phyloP scores from a whole-genome alignment of 371 early-diverging fungal genomes.

The Rhizopus microsporus region DNA sequence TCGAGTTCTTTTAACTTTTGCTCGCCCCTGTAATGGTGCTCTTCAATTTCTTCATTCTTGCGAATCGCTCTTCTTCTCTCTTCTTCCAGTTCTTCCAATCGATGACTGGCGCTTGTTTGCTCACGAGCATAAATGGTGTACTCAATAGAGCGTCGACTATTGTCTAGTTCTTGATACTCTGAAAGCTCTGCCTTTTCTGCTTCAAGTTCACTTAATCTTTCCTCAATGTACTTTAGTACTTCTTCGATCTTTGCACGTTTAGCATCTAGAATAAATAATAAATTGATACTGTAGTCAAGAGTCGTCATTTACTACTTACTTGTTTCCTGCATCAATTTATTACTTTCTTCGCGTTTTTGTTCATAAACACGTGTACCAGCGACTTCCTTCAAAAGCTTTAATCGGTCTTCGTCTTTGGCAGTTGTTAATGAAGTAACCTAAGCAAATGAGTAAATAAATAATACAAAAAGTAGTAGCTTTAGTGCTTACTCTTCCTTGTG shows the following conservation, averaged over 20 bases:
- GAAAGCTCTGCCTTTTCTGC: conserved; percentile 92
- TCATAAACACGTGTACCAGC: conserved; percentile 99
- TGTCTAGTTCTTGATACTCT: conserved; percentile 84
- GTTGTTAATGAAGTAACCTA: conserved; percentile 91
- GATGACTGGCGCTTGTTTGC: conserved; percentile 74
- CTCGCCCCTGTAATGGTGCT: conserved; percentile 13
- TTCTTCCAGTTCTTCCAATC: conserved; percentile 73
- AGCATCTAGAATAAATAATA: conserved; percentile 49
- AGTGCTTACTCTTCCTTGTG: conserved; percentile 92
- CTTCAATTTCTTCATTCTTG: conserved; percentile 26
- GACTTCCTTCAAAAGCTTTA: conserved; percentile 95
- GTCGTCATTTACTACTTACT: conserved; percentile 42
- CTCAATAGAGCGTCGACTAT: conserved; percentile 85
- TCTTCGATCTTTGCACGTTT: conserved; percentile 92
- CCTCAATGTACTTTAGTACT: conserved; percentile 86
- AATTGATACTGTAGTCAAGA: background rate
- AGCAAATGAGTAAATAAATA: conserved; percentile 1
- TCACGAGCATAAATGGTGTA: conserved; percentile 92
- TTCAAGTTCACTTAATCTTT: conserved; percentile 87
- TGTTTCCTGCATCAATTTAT: conserved; percentile 93
- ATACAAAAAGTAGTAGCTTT: background rate
- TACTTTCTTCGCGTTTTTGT: conserved; percentile 86
- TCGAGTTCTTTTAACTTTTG: background rate
- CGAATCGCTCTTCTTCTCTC: conserved; percentile 37
- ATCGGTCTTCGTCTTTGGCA: conserved; percentile 89